Conservation (phyloP, 1,284 basidiomycete species). For the Leccinum subrobustum region DNA sequence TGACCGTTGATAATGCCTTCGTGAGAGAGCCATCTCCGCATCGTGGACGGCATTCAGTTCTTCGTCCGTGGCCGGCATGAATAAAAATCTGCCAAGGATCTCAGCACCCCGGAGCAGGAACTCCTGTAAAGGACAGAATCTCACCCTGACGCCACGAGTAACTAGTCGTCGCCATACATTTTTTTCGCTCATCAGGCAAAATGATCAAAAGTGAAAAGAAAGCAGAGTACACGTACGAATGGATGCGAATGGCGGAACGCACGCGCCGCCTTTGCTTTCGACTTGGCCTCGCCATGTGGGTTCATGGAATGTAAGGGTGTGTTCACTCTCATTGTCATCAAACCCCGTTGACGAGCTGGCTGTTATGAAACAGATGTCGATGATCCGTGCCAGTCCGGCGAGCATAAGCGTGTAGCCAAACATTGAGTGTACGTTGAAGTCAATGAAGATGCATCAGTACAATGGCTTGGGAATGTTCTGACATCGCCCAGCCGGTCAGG, state of each 20-base stretch:
- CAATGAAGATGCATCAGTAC: slow-evolving; percentile 10
- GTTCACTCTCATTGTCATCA: slow-evolving; percentile 57
- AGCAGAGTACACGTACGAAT: slow-evolving; percentile 58
- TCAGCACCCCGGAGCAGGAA: background rate
- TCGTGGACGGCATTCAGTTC: slow-evolving; percentile 71
- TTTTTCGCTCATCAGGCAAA: background rate
- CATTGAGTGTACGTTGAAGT: slow-evolving; percentile 68
- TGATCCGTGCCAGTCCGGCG: slow-evolving; percentile 78
- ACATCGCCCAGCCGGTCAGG: slow-evolving; percentile 95
- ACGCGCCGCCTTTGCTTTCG: slow-evolving; percentile 43
- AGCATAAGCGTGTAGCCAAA: slow-evolving; percentile 88
- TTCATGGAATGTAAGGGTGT: slow-evolving; percentile 48
- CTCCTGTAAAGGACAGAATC: background rate
- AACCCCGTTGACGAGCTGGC: slow-evolving; percentile 33
- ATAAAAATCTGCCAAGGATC: slow-evolving; percentile 53
- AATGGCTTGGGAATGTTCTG: slow-evolving; percentile 75
- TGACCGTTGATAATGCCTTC: background rate
- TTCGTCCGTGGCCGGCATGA: slow-evolving; percentile 92
- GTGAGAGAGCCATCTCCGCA: slow-evolving; percentile 55
- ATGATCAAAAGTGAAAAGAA: background rate
- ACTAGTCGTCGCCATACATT: slow-evolving; percentile 37
- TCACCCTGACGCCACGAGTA: slow-evolving; percentile 65
- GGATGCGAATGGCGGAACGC: slow-evolving; percentile 85
- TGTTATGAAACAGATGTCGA: slow-evolving; percentile 84
- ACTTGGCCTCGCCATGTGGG: slow-evolving; percentile 9